Conservation (phyloP, 805 yeast species). For the Saturnispora halmiae region DNA sequence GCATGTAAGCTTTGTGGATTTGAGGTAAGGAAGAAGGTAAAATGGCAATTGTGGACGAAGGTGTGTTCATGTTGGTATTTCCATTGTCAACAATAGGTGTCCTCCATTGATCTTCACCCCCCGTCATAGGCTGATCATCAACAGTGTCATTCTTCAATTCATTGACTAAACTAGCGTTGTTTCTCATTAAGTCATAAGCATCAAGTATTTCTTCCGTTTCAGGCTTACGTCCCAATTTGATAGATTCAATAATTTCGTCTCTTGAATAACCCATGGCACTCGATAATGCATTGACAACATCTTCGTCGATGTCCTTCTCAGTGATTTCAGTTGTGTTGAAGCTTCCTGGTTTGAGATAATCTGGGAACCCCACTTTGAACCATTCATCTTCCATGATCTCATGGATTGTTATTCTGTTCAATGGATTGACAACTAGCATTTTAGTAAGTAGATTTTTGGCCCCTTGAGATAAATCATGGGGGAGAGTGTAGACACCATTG, state of each 20-base stretch:
- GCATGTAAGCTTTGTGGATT: slow-evolving; percentile 89
- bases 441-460: slow-evolving; percentile 74
- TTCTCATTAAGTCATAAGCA: slow-evolving; percentile 75
- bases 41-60: slow-evolving; percentile 80
- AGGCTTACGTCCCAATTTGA: slow-evolving; percentile 30
- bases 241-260: slow-evolving; percentile 70
- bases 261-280: slow-evolving; percentile 83
- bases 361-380: slow-evolving; percentile 77
- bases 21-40: slow-evolving; percentile 91
- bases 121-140: slow-evolving; percentile 2
- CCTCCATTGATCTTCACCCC: slow-evolving; percentile 22
- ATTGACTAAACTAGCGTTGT: slow-evolving; percentile 60
- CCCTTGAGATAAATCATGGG: slow-evolving; percentile 76
- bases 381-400: slow-evolving; percentile 92
- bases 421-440: slow-evolving; percentile 92
- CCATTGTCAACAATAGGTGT: slow-evolving; percentile 25
- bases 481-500: slow-evolving; percentile 86
- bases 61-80: slow-evolving; percentile 33
- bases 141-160: slow-evolving; percentile 41
- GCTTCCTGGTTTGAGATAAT: slow-evolving; percentile 59
- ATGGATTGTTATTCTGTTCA: slow-evolving; percentile 85
- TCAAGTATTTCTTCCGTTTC: slow-evolving; percentile 73
- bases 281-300: slow-evolving; percentile 63
- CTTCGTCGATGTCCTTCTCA: slow-evolving; percentile 52
- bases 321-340: slow-evolving; percentile 19